phyloP scores from a whole-genome alignment of 2,329 filamentous ascomycete species.

The Cladosporium phlei region DNA sequence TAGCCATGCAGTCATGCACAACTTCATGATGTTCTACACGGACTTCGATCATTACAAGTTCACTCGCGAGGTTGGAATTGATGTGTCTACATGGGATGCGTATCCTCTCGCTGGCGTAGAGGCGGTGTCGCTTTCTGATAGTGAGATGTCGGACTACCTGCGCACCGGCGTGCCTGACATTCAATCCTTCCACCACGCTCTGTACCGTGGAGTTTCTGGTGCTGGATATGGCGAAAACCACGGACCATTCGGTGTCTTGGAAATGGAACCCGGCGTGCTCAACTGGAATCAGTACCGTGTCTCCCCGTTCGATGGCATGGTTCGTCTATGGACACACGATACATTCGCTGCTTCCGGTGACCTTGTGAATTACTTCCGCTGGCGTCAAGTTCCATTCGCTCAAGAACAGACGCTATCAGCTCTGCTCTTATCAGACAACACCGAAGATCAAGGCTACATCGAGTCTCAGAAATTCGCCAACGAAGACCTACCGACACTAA shows the following conservation, averaged over 20 bases:
- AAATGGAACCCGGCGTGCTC: conserved; percentile 24
- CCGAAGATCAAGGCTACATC: conserved; percentile 19
- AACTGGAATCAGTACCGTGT: conserved; percentile 24
- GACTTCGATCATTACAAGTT: conserved; percentile 25
- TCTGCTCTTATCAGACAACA: conserved; percentile 20
- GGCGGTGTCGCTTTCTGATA: conserved; percentile 16
- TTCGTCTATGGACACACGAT: conserved; percentile 23
- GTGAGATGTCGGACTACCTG: conserved; percentile 19
- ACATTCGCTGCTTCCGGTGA: conserved; percentile 22
- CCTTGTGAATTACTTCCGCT: conserved; percentile 24
- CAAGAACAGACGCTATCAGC: conserved; percentile 24
- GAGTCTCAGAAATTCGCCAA: conserved; percentile 19
- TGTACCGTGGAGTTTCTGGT: conserved; percentile 21
- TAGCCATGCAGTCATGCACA: conserved; percentile 20
- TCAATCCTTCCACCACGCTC: conserved; percentile 19
- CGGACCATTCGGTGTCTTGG: conserved; percentile 24
- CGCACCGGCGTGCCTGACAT: conserved; percentile 23
- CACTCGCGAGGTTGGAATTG: conserved; percentile 22
- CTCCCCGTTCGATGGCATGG: conserved; percentile 23
- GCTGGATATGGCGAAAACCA: conserved; percentile 16
- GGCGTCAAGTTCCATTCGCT: conserved; percentile 21
- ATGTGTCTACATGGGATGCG: conserved; percentile 21
- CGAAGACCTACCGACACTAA: conserved; percentile 17
- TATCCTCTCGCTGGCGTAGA: conserved; percentile 21
- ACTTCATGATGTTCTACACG: conserved; percentile 23